Evolutionary conservation across 495 filamentous ascomycete genomes (phyloP).

Genomic region (Hypoxylon trugodes): DNA sequence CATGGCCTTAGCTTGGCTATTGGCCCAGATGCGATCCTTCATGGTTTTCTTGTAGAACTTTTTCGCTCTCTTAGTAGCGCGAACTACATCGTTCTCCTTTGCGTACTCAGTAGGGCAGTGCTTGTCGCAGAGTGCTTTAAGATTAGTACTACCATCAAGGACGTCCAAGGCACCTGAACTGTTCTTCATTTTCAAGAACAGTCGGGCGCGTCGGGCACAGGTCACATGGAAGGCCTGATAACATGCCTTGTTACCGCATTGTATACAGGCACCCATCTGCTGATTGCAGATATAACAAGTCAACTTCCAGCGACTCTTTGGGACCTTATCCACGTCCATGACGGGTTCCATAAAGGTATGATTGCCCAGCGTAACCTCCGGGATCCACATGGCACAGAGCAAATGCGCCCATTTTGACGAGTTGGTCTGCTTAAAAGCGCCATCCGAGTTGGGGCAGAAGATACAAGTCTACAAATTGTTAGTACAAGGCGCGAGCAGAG

Average conservation of each 20-base stretch:
- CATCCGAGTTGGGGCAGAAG: slow-evolving; percentile 96
- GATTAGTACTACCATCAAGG: slow-evolving; percentile 79
- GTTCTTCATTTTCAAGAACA: slow-evolving; percentile 97
- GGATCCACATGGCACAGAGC: slow-evolving; percentile 97
- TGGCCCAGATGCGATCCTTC: slow-evolving; percentile 87
- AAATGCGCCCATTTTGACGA: slow-evolving; percentile 95
- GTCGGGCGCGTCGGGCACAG: slow-evolving; percentile 85
- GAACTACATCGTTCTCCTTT: slow-evolving; percentile 76
- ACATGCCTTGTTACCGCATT: slow-evolving; percentile 97
- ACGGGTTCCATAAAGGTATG: slow-evolving; percentile 98
- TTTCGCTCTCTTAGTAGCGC: slow-evolving; percentile 59
- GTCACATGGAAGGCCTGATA: slow-evolving; percentile 99
- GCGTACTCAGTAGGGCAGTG: slow-evolving; percentile 92
- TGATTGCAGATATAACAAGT: slow-evolving; percentile 97
- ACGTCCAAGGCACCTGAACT: slow-evolving; percentile 79
- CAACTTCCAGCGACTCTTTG: slow-evolving; percentile 90
- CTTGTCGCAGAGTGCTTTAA: slow-evolving; percentile 96
- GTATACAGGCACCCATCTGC: slow-evolving; percentile 97
- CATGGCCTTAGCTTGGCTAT: slow-evolving; percentile 86
- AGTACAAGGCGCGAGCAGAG: slow-evolving; percentile 18
- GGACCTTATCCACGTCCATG: slow-evolving; percentile 96
- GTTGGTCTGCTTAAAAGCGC: slow-evolving; percentile 98
- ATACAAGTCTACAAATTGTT: slow-evolving; percentile 77
- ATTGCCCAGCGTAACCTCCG: slow-evolving; percentile 95
- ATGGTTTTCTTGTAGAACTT: slow-evolving; percentile 88